Evolutionary conservation across 768 basidiomycete species (phyloP).

Genomic region (Hericium rajendrae): DNA sequence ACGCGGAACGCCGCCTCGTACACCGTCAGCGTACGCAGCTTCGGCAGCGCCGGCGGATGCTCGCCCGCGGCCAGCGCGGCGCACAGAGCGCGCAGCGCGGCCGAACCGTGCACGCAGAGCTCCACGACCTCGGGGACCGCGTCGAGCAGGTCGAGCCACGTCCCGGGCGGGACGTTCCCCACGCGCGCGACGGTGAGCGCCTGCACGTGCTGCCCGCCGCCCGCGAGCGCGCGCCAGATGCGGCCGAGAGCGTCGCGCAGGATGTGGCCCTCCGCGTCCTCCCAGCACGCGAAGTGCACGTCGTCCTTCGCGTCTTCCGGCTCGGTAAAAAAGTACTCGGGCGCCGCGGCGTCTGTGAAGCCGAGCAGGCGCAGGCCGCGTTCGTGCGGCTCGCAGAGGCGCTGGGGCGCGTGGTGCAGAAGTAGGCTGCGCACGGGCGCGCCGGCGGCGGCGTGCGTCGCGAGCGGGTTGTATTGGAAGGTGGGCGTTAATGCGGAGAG

Average conservation of each 20-base stretch:
- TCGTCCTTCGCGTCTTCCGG: slow-evolving; percentile 5
- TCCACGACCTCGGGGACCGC: slow-evolving; percentile 8
- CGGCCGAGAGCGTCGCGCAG: slow-evolving; percentile 9
- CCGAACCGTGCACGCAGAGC: slow-evolving; percentile 12
- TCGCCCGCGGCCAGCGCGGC: slow-evolving; percentile 1
- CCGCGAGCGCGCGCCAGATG: slow-evolving; percentile 4
- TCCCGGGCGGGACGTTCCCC: slow-evolving; percentile 1
- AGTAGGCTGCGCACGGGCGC: neutral
- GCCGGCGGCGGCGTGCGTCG: neutral
- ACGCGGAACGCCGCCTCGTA: slow-evolving; percentile 10
- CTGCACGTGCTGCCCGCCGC: slow-evolving; percentile 5
- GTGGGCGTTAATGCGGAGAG: neutral
- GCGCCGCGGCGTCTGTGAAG: neutral
- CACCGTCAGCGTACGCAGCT: slow-evolving; percentile 6
- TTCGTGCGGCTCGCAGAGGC: neutral
- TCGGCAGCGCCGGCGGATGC: slow-evolving; percentile 4
- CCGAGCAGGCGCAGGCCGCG: neutral
- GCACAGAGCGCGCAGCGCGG: slow-evolving; percentile 9
- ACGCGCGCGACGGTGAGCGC: slow-evolving; percentile 11
- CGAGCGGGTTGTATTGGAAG: neutral
- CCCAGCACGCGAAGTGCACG: slow-evolving; percentile 11
- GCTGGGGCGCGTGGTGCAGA: neutral
- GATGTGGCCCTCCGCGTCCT: slow-evolving; percentile 4
- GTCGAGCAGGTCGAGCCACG: slow-evolving; percentile 5
- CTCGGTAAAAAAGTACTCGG: neutral